Conservation (phyloP, 1,284 basidiomycete species). For the Microbotryomycetes sp. region DNA sequence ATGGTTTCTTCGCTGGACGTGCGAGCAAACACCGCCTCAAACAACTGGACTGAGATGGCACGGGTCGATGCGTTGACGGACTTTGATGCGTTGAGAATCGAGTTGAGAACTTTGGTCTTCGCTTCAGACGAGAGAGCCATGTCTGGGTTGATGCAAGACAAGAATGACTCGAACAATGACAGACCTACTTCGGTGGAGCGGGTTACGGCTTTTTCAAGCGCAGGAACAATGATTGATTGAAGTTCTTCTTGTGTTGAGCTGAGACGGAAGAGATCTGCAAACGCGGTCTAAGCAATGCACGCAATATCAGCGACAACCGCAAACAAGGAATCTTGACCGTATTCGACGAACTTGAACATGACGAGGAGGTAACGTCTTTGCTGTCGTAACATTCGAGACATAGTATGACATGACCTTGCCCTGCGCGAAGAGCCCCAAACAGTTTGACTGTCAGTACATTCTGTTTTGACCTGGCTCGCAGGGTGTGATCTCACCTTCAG, state of each 20-base stretch:
- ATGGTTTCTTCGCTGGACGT: slow-evolving; percentile 36
- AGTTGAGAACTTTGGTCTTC: slow-evolving; percentile 54
- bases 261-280: slow-evolving; percentile 54
- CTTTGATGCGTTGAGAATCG: slow-evolving; percentile 64
- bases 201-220: slow-evolving; percentile 64
- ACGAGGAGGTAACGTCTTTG: slow-evolving; percentile 31
- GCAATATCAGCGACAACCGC: background rate
- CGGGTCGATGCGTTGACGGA: slow-evolving; percentile 66
- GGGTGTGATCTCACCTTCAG: slow-evolving; percentile 16
- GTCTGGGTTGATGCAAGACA: slow-evolving; percentile 45
- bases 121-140: slow-evolving; percentile 56
- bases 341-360: slow-evolving; percentile 19
- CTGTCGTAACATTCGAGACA: slow-evolving; percentile 27
- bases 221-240: slow-evolving; percentile 51
- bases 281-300: slow-evolving; percentile 30
- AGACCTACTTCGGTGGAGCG: slow-evolving; percentile 67
- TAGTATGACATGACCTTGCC: slow-evolving; percentile 26
- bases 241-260: slow-evolving; percentile 54
- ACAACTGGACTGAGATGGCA: slow-evolving; percentile 55
- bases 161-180: slow-evolving; percentile 14
- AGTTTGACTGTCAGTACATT: background rate
- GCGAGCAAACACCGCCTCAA: slow-evolving; percentile 44
- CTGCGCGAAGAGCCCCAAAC: too few relatives aligned
- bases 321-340: background rate
- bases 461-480: too few relatives aligned